Percentiles rank a stretch among this genome's conserved stretches.
These are phyloP conservation scores for Ormosia emarginata DNA, from an alignment of 306 rosid genomes.

Conservation along the genomic window DNA sequence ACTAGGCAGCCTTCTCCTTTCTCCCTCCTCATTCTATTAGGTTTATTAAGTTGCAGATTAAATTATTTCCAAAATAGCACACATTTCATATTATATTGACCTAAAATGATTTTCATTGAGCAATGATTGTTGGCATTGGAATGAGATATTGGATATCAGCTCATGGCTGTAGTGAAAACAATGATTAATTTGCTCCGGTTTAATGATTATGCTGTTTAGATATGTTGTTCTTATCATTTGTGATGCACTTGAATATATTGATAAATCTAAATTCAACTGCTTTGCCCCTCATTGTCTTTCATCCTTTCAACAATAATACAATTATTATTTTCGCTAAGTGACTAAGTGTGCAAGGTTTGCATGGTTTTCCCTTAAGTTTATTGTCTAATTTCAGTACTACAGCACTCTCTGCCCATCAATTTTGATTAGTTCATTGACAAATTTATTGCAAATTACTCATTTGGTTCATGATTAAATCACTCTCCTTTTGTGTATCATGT, in stretches of 20 bases:
- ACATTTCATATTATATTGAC: neutral
- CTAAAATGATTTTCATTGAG: neutral
- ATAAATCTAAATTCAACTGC: slow-evolving; percentile 4
- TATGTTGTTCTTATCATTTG: neutral
- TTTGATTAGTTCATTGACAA: neutral
- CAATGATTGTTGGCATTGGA: neutral
- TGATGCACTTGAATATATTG: slow-evolving; percentile 1
- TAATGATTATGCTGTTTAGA: neutral
- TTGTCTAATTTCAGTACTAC: neutral
- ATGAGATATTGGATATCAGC: slow-evolving; percentile 2
- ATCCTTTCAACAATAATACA: neutral
- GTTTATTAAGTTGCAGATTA: slow-evolving; percentile 11
- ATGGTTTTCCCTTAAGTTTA: neutral
- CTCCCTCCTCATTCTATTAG: neutral
- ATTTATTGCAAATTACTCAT: slow-evolving; percentile 1
- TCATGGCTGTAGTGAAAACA: neutral
- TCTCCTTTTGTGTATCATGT: neutral
- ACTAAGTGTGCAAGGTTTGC: neutral
- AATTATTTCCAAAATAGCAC: slow-evolving; percentile 2
- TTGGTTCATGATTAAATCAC: neutral
- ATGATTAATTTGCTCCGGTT: neutral
- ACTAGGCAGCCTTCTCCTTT: neutral
- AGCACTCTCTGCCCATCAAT: neutral
- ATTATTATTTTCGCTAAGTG: neutral
- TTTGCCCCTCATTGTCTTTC: neutral